Evolutionary conservation across 148 eudicot species (phyloP).

Genomic region (Dianthus caryophyllus): DNA sequence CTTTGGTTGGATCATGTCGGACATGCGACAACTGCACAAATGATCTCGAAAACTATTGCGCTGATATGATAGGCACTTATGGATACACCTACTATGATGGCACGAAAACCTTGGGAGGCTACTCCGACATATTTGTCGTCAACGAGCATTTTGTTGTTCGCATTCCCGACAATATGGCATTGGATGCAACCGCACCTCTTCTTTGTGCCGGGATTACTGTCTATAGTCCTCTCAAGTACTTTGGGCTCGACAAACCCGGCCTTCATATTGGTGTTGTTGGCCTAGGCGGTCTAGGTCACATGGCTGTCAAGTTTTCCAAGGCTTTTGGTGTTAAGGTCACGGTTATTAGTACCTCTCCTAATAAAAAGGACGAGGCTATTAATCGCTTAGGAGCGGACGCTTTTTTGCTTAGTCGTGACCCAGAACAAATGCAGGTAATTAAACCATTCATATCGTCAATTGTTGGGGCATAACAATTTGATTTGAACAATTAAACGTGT

Average conservation of each 20-base stretch:
- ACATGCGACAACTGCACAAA: slow-evolving; percentile 15
- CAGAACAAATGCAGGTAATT: slow-evolving; percentile 12
- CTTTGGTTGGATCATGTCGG: slow-evolving; percentile 29
- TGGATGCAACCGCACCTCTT: slow-evolving; percentile 18
- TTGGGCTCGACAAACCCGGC: slow-evolving; percentile 17
- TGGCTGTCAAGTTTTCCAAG: slow-evolving; percentile 20
- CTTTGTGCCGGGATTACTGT: slow-evolving; percentile 22
- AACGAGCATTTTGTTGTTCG: slow-evolving; percentile 12
- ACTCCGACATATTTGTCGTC: slow-evolving; percentile 28
- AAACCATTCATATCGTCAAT: not conserved
- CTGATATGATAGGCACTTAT: slow-evolving; percentile 5
- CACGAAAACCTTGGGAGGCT: slow-evolving; percentile 30
- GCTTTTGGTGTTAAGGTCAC: slow-evolving; percentile 20
- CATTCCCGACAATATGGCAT: slow-evolving; percentile 13
- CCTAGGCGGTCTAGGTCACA: slow-evolving; percentile 17
- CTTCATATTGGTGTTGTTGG: slow-evolving; percentile 18
- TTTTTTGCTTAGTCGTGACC: slow-evolving; percentile 17
- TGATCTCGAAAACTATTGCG: slow-evolving; percentile 19
- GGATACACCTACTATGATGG: slow-evolving; percentile 23
- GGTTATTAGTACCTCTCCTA: slow-evolving; percentile 21
- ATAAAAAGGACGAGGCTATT: slow-evolving; percentile 20
- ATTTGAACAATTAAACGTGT: not conserved
- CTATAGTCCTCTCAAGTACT: slow-evolving; percentile 17
- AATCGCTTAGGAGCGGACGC: slow-evolving; percentile 16
- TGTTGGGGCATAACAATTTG: too few relatives aligned